Evolutionary conservation across 2,329 filamentous ascomycete species (phyloP).

Genomic region (Acrocalymma vagum): DNA sequence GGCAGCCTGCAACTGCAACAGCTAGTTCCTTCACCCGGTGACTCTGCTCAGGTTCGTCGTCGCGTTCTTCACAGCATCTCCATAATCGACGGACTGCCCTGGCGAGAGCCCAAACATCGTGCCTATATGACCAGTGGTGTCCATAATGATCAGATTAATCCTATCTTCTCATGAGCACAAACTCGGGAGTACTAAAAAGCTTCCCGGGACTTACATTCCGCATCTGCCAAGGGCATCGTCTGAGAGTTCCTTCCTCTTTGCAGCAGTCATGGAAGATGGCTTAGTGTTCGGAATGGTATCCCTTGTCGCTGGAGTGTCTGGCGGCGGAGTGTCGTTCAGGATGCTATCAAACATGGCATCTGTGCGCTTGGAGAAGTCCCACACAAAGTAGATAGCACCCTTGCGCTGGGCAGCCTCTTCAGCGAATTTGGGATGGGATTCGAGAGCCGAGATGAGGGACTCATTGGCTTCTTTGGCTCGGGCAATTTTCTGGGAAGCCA

Average conservation of each 20-base stretch:
- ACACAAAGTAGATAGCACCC: slow-evolving; percentile 26
- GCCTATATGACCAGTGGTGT: slow-evolving; percentile 11
- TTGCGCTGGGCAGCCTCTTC: slow-evolving; percentile 10
- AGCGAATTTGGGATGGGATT: slow-evolving; percentile 18
- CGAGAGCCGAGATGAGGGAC: slow-evolving; percentile 17
- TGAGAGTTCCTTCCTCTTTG: slow-evolving; percentile 15
- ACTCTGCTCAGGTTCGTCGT: too few species aligned
- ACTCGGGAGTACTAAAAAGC: not conserved
- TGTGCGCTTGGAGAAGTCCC: slow-evolving; percentile 21
- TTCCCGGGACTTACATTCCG: slow-evolving; percentile 7
- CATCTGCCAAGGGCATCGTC: slow-evolving; percentile 19
- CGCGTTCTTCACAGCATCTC: slow-evolving; percentile 16
- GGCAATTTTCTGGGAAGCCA: slow-evolving; percentile 8
- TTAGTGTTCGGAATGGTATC: slow-evolving; percentile 8
- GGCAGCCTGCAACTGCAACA: not conserved
- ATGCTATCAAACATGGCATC: slow-evolving; percentile 21
- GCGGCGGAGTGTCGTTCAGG: slow-evolving; percentile 11
- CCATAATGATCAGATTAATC: slow-evolving; percentile 15
- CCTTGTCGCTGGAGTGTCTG: slow-evolving; percentile 18
- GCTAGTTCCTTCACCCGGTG: slow-evolving; percentile 7
- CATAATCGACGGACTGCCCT: slow-evolving; percentile 14
- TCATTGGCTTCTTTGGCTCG: slow-evolving; percentile 11
- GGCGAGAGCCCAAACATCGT: slow-evolving; percentile 18
- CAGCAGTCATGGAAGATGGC: slow-evolving; percentile 13
- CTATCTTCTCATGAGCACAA: not conserved